A percentile compares a stretch with the other conserved stretches of the same genome.
Evolutionary conservation across 176 grass and related monocot genomes (phyloP).

Genomic region (Avena insularis): DNA sequence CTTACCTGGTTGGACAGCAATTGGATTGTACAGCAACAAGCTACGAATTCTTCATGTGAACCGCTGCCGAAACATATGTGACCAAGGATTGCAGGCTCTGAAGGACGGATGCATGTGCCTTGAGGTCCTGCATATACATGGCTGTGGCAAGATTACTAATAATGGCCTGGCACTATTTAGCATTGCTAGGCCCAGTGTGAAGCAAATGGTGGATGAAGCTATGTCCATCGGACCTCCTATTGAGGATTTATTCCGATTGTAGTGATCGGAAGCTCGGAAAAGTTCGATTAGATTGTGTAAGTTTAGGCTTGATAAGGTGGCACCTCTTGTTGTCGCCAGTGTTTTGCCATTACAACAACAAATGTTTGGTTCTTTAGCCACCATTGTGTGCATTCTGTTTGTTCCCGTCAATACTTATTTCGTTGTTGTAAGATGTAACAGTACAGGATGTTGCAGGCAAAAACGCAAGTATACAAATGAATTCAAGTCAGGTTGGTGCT

Average conservation of each 20-base stretch:
- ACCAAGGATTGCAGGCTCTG: constrained; percentile 69
- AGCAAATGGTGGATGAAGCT: constrained; percentile 59
- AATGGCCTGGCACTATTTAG: constrained; percentile 66
- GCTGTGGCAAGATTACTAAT: constrained; percentile 61
- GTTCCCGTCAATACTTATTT: constrained; percentile 35
- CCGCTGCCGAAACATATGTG: constrained; percentile 71
- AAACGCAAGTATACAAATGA: constrained; percentile 33
- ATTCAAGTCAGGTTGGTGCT: background rate
- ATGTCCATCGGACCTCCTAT: constrained; percentile 66
- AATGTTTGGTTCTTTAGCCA: constrained; percentile 11
- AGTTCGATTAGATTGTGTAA: background rate
- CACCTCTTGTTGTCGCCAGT: background rate
- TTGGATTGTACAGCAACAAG: constrained; percentile 62
- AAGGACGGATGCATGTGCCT: constrained; percentile 55
- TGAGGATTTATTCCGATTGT: constrained; percentile 61
- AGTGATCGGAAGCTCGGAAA: constrained; percentile 31
- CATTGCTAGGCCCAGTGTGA: constrained; percentile 69
- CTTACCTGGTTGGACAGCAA: constrained; percentile 74
- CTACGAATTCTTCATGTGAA: constrained; percentile 81
- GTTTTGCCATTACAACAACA: constrained; percentile 14
- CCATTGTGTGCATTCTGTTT: constrained; percentile 33
- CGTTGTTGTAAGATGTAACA: constrained; percentile 26
- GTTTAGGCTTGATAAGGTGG: constrained; percentile 30
- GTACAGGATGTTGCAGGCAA: background rate
- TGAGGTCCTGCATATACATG: constrained; percentile 68